Evolutionary conservation across 2,329 filamentous ascomycete species (phyloP).

Genomic region (Clarireedia sp.): DNA sequence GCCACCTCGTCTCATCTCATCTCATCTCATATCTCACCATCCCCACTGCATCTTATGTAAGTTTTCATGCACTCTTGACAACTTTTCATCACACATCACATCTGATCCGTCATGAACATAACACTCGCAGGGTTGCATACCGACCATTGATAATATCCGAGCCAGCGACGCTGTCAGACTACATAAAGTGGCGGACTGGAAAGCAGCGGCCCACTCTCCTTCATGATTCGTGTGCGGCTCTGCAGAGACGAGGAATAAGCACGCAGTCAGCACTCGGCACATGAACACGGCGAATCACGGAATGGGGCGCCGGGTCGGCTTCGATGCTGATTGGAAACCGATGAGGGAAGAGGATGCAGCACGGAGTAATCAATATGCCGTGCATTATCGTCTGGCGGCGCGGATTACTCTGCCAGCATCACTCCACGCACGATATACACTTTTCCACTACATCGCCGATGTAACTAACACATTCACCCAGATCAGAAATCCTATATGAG

Average conservation of each 20-base stretch:
- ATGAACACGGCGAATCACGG: background rate
- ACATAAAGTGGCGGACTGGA: conserved; percentile 1
- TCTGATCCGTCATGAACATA: no score
- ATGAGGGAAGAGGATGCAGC: background rate
- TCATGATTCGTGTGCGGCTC: background rate
- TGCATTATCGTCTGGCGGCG: background rate
- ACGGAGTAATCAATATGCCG: background rate
- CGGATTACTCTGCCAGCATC: background rate
- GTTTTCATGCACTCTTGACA: background rate
- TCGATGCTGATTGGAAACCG: no score
- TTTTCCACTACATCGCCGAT: background rate
- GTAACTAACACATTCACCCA: background rate
- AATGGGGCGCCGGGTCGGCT: background rate
- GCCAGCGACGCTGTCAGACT: background rate
- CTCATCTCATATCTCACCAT: background rate
- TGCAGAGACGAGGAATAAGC: background rate
- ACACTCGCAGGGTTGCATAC: background rate
- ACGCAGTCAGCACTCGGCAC: background rate
- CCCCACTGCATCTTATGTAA: conserved; percentile 7
- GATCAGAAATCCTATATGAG: no score
- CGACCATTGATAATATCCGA: background rate
- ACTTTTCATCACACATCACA: background rate
- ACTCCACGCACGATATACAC: background rate
- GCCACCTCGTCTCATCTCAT: conserved; percentile 4
- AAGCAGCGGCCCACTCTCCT: background rate